A percentile compares a stretch with the other conserved stretches of the same genome.
Conservation (phyloP, 2,329 filamentous ascomycete genomes). For the Pseudogymnoascus pannorum region DNA sequence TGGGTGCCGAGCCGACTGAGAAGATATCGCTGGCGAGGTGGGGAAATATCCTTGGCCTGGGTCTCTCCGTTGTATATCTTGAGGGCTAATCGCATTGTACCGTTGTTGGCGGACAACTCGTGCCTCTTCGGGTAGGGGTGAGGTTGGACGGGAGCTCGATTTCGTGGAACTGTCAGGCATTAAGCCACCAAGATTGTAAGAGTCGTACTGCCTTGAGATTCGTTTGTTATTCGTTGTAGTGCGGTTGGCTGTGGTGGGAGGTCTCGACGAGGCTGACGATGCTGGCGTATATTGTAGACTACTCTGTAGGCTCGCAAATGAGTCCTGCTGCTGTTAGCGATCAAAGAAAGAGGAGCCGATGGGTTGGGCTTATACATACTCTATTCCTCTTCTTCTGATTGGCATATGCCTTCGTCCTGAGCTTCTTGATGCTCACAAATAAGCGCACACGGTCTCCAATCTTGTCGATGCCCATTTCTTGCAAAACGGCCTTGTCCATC, state of each 20-base stretch:
- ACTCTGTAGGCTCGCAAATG: constrained; percentile 71
- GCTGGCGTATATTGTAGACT: constrained; percentile 47
- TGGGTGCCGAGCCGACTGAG: constrained; percentile 45
- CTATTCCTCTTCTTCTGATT: constrained; percentile 79
- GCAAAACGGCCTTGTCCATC: constrained; percentile 91
- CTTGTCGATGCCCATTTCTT: constrained; percentile 98
- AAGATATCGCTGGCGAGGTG: constrained; percentile 40
- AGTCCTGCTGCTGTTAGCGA: constrained; percentile 53
- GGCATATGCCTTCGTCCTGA: constrained; percentile 67
- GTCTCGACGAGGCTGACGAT: constrained; percentile 58
- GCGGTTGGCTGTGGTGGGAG: constrained; percentile 45
- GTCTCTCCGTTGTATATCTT: constrained; percentile 45
- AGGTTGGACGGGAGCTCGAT: constrained; percentile 60
- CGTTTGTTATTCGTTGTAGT: constrained; percentile 49
- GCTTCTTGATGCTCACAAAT: constrained; percentile 75
- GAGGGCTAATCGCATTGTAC: constrained; percentile 52
- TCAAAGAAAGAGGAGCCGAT: not conserved
- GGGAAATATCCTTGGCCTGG: constrained; percentile 44
- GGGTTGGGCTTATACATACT: constrained; percentile 44
- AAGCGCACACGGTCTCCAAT: constrained; percentile 93
- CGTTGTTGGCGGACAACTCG: constrained; percentile 35
- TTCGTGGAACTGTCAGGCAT: constrained; percentile 39
- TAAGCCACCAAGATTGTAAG: constrained; percentile 16
- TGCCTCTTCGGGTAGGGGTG: constrained; percentile 41
- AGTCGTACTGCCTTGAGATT: constrained; percentile 49